Evolutionary conservation across 306 rosid species (phyloP).

Genomic region (Astragalus glycyphyllos): DNA sequence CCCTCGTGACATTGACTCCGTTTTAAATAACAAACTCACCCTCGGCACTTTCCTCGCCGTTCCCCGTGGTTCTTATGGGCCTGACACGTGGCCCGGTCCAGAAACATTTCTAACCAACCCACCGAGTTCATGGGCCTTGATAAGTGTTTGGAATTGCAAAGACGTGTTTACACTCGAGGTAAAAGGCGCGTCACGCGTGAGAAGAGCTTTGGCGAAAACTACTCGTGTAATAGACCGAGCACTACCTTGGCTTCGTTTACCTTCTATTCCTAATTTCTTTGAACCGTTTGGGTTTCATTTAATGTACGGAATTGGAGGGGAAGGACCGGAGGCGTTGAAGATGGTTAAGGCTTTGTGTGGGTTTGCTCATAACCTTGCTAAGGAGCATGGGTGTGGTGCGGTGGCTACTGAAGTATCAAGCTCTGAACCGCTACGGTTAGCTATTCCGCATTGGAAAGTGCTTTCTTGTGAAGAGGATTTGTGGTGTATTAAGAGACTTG

Average conservation of each 20-base stretch:
- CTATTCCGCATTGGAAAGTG: constrained; percentile 84
- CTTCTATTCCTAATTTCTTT: constrained; percentile 79
- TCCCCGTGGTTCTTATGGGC: constrained; percentile 40
- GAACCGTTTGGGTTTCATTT: constrained; percentile 81
- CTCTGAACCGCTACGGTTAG: constrained; percentile 62
- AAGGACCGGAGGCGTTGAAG: constrained; percentile 60
- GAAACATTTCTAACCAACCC: constrained; percentile 54
- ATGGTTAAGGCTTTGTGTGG: constrained; percentile 68
- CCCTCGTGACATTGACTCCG: constrained; percentile 90
- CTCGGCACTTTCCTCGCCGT: constrained; percentile 85
- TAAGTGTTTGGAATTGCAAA: constrained; percentile 86
- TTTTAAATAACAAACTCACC: constrained; percentile 65
- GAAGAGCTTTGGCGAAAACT: constrained; percentile 59
- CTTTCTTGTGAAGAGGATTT: constrained; percentile 83
- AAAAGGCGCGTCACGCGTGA: constrained; percentile 75
- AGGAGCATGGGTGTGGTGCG: constrained; percentile 65
- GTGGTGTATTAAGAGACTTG: constrained; percentile 87
- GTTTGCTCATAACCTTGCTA: constrained; percentile 81
- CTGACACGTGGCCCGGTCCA: constrained; percentile 62
- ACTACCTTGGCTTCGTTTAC: constrained; percentile 67
- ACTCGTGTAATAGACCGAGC: constrained; percentile 74
- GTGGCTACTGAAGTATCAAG: constrained; percentile 87
- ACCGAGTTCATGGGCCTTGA: constrained; percentile 81
- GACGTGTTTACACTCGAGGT: constrained; percentile 79
- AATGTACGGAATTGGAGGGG: constrained; percentile 84